Evolutionary conservation across 2,329 filamentous ascomycete genomes (phyloP).

Genomic region (Phyllosticta citriasiana): DNA sequence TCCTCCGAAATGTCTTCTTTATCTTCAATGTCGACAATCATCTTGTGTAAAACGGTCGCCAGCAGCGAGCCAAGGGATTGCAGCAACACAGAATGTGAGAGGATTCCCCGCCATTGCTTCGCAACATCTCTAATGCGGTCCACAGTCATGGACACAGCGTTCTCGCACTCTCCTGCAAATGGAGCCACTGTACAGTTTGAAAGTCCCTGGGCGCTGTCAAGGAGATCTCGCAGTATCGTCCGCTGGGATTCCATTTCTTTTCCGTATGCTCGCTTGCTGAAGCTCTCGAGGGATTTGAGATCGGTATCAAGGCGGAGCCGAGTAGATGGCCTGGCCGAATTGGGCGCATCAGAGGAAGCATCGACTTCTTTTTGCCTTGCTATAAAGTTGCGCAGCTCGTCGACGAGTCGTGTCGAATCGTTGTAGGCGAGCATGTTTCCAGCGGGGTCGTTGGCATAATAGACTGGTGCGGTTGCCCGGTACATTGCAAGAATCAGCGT

Average conservation of each 20-base stretch:
- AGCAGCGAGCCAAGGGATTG: slow-evolving; percentile 52
- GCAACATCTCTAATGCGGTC: slow-evolving; percentile 49
- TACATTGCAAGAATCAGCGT: slow-evolving; percentile 69
- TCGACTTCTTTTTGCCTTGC: slow-evolving; percentile 32
- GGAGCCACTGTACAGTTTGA: slow-evolving; percentile 48
- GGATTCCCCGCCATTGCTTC: slow-evolving; percentile 45
- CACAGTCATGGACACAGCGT: slow-evolving; percentile 47
- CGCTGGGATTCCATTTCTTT: slow-evolving; percentile 56
- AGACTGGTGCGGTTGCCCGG: slow-evolving; percentile 63
- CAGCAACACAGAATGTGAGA: slow-evolving; percentile 51
- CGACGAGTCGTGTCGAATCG: slow-evolving; percentile 49
- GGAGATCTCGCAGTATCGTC: slow-evolving; percentile 51
- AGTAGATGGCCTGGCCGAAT: slow-evolving; percentile 23
- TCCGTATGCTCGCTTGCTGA: slow-evolving; percentile 51
- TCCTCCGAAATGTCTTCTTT: slow-evolving; percentile 54
- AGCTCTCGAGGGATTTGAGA: slow-evolving; percentile 46
- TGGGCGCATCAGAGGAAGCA: slow-evolving; percentile 20
- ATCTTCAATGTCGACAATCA: slow-evolving; percentile 53
- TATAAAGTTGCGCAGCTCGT: slow-evolving; percentile 41
- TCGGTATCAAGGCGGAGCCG: slow-evolving; percentile 43
- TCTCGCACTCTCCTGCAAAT: slow-evolving; percentile 50
- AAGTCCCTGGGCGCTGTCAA: slow-evolving; percentile 55
- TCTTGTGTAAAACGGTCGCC: slow-evolving; percentile 46
- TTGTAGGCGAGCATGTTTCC: slow-evolving; percentile 58
- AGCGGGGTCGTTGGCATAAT: slow-evolving; percentile 52